Conservation (phyloP, 2,329 filamentous ascomycete species). For the Microascus cirrosus region DNA sequence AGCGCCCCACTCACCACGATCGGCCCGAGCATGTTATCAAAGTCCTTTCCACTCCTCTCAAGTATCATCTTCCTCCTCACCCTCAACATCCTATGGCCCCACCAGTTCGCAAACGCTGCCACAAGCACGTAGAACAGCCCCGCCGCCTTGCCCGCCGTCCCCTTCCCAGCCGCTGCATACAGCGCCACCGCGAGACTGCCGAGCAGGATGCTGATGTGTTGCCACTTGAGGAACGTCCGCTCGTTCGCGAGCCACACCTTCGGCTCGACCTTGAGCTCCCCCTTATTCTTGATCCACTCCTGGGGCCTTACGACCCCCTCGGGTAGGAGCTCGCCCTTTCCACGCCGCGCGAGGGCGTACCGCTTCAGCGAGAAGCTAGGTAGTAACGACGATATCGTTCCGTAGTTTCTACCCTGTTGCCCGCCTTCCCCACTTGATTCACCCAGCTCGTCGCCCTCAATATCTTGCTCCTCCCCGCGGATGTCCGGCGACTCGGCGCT, state of each 20-base stretch:
- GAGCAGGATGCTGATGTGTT: constrained; percentile 84
- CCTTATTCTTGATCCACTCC: constrained; percentile 88
- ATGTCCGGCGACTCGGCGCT: constrained; percentile 28
- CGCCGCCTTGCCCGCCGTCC: constrained; percentile 64
- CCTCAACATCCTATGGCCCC: constrained; percentile 81
- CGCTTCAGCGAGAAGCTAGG: constrained; percentile 74
- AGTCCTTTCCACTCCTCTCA: constrained; percentile 79
- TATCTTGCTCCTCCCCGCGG: constrained; percentile 10
- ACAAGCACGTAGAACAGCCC: constrained; percentile 77
- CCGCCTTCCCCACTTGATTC: constrained; percentile 20
- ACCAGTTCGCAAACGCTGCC: constrained; percentile 70
- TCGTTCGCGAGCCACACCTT: constrained; percentile 99
- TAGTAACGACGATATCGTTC: constrained; percentile 60
- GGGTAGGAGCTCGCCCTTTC: constrained; percentile 46
- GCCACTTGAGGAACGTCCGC: constrained; percentile 97
- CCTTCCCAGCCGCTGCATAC: constrained; percentile 77
- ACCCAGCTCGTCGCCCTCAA: neutral
- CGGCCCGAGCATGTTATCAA: constrained; percentile 81
- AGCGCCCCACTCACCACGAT: constrained; percentile 72
- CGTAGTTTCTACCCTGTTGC: constrained; percentile 29
- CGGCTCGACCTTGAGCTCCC: constrained; percentile 83
- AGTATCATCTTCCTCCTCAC: constrained; percentile 68
- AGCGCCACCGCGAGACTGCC: constrained; percentile 74
- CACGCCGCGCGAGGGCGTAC: constrained; percentile 46
- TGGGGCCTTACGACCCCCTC: constrained; percentile 80